phyloP scores from a whole-genome alignment of 495 filamentous ascomycete species.

The Geoglossum glabrum region DNA sequence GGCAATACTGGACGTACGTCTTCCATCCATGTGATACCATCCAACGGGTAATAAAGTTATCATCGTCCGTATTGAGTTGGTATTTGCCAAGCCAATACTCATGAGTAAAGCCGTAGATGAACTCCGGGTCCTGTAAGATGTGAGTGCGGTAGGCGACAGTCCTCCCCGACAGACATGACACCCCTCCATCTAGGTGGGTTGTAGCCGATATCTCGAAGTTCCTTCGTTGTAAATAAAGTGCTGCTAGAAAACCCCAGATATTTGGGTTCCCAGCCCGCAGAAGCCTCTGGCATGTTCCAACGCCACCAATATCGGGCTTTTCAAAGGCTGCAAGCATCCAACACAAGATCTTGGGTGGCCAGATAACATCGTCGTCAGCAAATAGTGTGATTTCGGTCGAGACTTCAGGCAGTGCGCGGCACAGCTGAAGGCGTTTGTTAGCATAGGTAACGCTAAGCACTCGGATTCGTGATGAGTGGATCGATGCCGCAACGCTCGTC shows the following conservation, averaged over 20 bases:
- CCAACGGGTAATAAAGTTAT: conserved; percentile 81
- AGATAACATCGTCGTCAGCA: conserved; percentile 77
- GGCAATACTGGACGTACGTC: conserved; percentile 57
- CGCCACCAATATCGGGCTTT: conserved; percentile 52
- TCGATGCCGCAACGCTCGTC: conserved; percentile 28
- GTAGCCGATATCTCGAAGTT: conserved; percentile 84
- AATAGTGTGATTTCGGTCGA: conserved; percentile 55
- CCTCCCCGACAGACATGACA: conserved; percentile 73
- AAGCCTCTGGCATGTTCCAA: conserved; percentile 65
- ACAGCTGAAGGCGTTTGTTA: conserved; percentile 75
- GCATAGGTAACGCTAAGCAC: conserved; percentile 35
- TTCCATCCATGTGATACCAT: conserved; percentile 54
- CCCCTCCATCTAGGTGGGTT: conserved; percentile 65
- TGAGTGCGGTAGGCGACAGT: conserved; percentile 65
- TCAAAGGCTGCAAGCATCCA: conserved; percentile 81
- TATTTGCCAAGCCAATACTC: conserved; percentile 49
- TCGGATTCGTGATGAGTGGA: conserved; percentile 21
- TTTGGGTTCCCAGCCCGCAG: conserved; percentile 39
- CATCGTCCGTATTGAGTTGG: conserved; percentile 63
- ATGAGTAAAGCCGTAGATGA: conserved; percentile 49
- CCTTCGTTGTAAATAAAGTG: conserved; percentile 60
- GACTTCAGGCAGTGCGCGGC: conserved; percentile 57
- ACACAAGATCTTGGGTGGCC: conserved; percentile 47
- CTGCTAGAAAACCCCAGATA: conserved; percentile 62
- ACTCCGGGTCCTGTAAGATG: conserved; percentile 58